These are phyloP conservation scores for Taxawa tesnikishii DNA, from an alignment of 2,329 filamentous ascomycete species.

Conservation along the genomic window DNA sequence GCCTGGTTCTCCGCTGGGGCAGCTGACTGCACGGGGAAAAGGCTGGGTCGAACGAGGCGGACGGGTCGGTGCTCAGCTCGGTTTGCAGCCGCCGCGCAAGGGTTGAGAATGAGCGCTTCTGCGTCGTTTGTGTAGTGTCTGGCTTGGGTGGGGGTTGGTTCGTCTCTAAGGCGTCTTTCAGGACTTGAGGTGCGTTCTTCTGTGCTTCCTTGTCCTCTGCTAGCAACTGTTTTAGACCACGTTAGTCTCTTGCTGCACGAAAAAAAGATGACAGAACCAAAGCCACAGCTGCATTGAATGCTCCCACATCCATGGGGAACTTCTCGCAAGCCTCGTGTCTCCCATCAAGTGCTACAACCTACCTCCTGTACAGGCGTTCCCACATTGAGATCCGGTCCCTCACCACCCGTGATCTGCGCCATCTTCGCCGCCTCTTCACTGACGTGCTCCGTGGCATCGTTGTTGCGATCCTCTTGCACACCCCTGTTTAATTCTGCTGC, in stretches of 20 bases:
- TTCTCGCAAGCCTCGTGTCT: not conserved
- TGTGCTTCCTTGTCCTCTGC: conserved; percentile 48
- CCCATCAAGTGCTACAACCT: conserved; percentile 4
- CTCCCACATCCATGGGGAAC: too few species aligned
- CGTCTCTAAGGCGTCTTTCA: conserved; percentile 46
- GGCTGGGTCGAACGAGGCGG: conserved; percentile 2
- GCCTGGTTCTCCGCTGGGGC: not conserved
- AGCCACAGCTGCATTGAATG: too few species aligned
- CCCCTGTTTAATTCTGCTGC: conserved; percentile 38
- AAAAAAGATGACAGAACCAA: too few species aligned
- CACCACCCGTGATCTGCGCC: conserved; percentile 43
- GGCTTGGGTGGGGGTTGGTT: conserved; percentile 21
- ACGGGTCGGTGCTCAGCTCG: conserved; percentile 8
- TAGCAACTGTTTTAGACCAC: conserved; percentile 39
- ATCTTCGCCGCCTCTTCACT: conserved; percentile 53
- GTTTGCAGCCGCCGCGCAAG: conserved; percentile 26
- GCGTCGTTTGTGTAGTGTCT: too few species aligned
- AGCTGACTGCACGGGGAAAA: not conserved
- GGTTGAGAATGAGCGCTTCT: conserved; percentile 46
- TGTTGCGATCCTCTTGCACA: conserved; percentile 38
- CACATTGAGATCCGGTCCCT: conserved; percentile 50
- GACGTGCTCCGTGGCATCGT: too few species aligned
- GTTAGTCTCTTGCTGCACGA: not conserved
- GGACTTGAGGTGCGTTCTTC: conserved; percentile 53
- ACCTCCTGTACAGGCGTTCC: conserved; percentile 58